Percentiles rank a stretch among this genome's conserved stretches.
Conservation (phyloP, 2,329 filamentous ascomycete species). For the Fusarium citri region DNA sequence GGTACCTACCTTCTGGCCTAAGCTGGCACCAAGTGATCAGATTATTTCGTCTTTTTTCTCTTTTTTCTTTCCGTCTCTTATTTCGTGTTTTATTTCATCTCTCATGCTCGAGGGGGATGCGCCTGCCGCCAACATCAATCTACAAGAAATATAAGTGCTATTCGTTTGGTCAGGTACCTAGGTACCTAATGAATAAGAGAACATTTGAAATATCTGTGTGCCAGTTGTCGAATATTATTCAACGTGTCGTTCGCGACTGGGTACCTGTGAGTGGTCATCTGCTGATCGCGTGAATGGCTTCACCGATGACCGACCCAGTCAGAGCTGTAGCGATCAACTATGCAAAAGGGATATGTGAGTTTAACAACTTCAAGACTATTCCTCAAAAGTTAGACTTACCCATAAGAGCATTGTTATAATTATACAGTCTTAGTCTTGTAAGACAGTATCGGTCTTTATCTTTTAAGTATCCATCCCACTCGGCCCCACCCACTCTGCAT, state of each 20-base stretch:
- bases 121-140: too few relatives aligned
- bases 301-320: slow-evolving; percentile 3
- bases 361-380: too few relatives aligned
- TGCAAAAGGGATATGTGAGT: too few relatives aligned
- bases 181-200: background rate
- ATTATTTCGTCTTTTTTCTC: too few relatives aligned
- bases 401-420: too few relatives aligned
- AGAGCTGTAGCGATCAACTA: too few relatives aligned
- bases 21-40: too few relatives aligned
- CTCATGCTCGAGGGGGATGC: too few relatives aligned
- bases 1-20: background rate
- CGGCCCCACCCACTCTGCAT: background rate
- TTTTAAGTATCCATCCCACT: background rate
- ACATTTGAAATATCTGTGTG: background rate
- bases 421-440: too few relatives aligned
- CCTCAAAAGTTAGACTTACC: too few relatives aligned
- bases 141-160: slow-evolving; percentile 2
- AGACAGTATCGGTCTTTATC: background rate
- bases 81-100: too few relatives aligned
- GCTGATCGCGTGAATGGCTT: slow-evolving; percentile 2
- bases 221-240: background rate
- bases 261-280: background rate
- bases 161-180: background rate
- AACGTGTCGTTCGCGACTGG: background rate
- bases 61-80: too few relatives aligned